These are phyloP conservation scores for Linaria vulgaris DNA, from an alignment of 257 asterid species.

Conservation along the genomic window DNA sequence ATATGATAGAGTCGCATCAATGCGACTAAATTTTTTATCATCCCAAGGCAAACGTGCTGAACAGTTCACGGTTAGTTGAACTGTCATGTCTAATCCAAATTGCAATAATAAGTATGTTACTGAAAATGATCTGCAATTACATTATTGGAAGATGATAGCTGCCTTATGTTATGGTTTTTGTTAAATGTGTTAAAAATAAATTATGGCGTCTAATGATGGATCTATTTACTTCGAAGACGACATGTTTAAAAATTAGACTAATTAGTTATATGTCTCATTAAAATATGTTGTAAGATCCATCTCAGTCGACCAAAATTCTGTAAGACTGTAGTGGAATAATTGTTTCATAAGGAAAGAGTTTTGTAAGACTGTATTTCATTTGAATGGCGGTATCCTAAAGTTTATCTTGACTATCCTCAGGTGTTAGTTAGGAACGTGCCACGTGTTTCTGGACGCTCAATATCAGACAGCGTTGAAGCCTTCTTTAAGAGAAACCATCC, in stretches of 20 bases:
- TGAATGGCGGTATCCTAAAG: conserved; percentile 13
- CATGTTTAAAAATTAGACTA: background rate
- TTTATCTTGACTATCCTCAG: conserved; percentile 39
- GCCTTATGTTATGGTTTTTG: background rate
- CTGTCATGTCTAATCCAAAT: conserved; percentile 19
- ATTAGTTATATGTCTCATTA: background rate
- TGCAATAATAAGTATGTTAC: background rate
- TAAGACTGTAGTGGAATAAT: no score
- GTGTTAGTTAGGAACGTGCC: conserved; percentile 93
- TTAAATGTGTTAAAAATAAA: background rate
- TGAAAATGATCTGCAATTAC: conserved; percentile 7
- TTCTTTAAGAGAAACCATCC: conserved; percentile 81
- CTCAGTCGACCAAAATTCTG: no score
- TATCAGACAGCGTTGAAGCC: conserved; percentile 63
- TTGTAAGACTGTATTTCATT: background rate
- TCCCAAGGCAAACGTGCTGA: conserved; percentile 85
- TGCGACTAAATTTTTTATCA: conserved; percentile 83
- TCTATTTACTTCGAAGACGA: conserved; percentile 1
- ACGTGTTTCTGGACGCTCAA: conserved; percentile 55
- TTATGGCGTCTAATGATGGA: background rate
- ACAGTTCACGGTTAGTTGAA: conserved; percentile 81
- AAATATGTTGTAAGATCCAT: background rate
- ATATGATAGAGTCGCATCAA: conserved; percentile 74
- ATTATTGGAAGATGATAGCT: background rate
- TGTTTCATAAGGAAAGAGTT: background rate